A percentile compares a stretch with the other conserved stretches of the same genome.
phyloP scores from a whole-genome alignment of 2,329 filamentous ascomycete species.

The Hypoxylon sp. region DNA sequence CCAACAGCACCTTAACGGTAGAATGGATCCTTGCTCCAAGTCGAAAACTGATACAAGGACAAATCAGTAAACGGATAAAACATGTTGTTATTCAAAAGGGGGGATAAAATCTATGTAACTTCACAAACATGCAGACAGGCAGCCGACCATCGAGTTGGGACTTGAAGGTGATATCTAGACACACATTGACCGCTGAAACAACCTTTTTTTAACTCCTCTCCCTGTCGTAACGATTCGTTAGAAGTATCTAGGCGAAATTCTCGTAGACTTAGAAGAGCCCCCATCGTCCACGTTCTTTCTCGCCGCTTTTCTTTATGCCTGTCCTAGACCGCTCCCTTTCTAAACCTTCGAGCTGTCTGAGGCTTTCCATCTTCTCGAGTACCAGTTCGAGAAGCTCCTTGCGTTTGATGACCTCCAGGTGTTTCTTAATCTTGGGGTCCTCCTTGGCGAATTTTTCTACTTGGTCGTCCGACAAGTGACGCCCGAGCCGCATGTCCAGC shows the following conservation, averaged over 20 bases:
- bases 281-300: slow-evolving; percentile 64
- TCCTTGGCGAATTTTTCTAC: slow-evolving; percentile 93
- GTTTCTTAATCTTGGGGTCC: slow-evolving; percentile 88
- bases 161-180: slow-evolving; percentile 38
- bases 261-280: slow-evolving; percentile 60
- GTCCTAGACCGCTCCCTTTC: slow-evolving; percentile 68
- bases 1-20: neutral
- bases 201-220: slow-evolving; percentile 40
- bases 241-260: slow-evolving; percentile 14
- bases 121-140: slow-evolving; percentile 27
- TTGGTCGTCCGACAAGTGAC: slow-evolving; percentile 82
- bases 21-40: neutral
- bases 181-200: slow-evolving; percentile 34
- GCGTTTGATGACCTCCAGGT: slow-evolving; percentile 90
- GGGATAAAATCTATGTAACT: slow-evolving; percentile 39
- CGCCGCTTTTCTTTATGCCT: slow-evolving; percentile 48
- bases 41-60: neutral
- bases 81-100: slow-evolving; percentile 32
- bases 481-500: slow-evolving; percentile 87
- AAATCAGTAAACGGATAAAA: slow-evolving; percentile 6
- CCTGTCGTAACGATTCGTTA: slow-evolving; percentile 43
- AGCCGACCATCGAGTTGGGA: slow-evolving; percentile 34
- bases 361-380: slow-evolving; percentile 93
- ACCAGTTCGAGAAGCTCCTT: slow-evolving; percentile 96
- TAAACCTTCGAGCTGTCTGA: slow-evolving; percentile 85